A percentile compares a stretch with the other conserved stretches of the same genome.
These are phyloP conservation scores for Cryptococcus floricola DNA, from an alignment of 1,284 basidiomycete species.

Conservation along the genomic window DNA sequence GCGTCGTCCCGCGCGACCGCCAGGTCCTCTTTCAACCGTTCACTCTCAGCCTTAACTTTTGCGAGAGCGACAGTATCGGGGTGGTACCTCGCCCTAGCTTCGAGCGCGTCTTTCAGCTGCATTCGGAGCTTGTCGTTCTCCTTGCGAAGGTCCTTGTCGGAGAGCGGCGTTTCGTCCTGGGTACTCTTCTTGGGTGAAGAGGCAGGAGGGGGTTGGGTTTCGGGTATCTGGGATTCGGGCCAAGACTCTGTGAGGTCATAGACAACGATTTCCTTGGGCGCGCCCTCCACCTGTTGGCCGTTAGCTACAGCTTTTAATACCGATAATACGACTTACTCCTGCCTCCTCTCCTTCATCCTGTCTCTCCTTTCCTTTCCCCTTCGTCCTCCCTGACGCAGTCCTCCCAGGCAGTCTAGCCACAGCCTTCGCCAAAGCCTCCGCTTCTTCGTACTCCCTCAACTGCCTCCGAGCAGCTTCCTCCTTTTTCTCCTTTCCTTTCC, in stretches of 20 bases:
- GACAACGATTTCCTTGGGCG: no score
- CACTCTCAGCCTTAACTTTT: background rate
- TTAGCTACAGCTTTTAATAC: no score
- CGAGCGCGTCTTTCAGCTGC: background rate
- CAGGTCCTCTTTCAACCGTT: background rate
- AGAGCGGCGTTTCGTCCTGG: no score
- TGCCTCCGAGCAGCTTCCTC: background rate
- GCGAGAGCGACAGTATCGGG: background rate
- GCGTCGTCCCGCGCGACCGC: no score
- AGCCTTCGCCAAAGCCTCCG: background rate
- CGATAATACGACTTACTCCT: background rate
- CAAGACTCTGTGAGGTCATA: no score
- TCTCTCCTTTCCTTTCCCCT: background rate
- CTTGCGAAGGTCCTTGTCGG: background rate
- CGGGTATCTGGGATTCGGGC: no score
- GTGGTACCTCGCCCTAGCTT: background rate
- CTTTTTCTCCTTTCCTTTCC: background rate
- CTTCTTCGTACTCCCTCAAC: background rate
- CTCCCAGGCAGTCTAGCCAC: no score
- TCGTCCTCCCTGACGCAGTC: background rate
- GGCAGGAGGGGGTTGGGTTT: no score
- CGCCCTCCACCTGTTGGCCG: no score
- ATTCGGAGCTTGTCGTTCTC: background rate
- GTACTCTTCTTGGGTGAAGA: no score
- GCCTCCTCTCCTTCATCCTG: background rate